Evolutionary conservation across 2,329 filamentous ascomycete species (phyloP).

Genomic region (Paraconiothyrium sp.): DNA sequence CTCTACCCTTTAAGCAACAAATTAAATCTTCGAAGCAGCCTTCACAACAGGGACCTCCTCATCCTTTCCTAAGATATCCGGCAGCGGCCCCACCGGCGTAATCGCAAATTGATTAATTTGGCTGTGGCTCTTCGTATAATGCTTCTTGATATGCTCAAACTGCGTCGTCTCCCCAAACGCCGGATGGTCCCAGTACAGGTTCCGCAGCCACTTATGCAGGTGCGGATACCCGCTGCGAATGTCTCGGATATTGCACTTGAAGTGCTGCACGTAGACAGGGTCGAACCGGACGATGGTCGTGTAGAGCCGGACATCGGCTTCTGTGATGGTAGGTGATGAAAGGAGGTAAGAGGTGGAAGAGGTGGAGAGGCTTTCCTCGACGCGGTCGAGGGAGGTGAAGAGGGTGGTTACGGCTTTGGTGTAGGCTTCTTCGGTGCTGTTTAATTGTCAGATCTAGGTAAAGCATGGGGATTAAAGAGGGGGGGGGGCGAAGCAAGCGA

Average conservation of each 20-base stretch:
- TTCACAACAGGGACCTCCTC: slow-evolving; percentile 76
- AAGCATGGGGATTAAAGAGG: neutral
- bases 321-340: slow-evolving; percentile 55
- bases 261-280: slow-evolving; percentile 65
- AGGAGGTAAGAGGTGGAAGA: slow-evolving; percentile 58
- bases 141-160: slow-evolving; percentile 93
- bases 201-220: slow-evolving; percentile 82
- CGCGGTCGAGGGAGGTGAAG: slow-evolving; percentile 60
- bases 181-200: slow-evolving; percentile 82
- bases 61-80: slow-evolving; percentile 79
- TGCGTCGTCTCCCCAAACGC: slow-evolving; percentile 86
- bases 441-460: neutral
- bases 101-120: slow-evolving; percentile 76
- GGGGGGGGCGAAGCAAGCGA: neutral
- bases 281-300: slow-evolving; percentile 71
- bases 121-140: slow-evolving; percentile 72
- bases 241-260: slow-evolving; percentile 84
- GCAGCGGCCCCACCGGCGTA: slow-evolving; percentile 84
- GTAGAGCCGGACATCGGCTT: slow-evolving; percentile 62
- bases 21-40: slow-evolving; percentile 26
- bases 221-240: slow-evolving; percentile 84
- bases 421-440: slow-evolving; percentile 60
- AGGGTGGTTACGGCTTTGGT: slow-evolving; percentile 56
- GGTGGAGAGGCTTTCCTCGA: slow-evolving; percentile 54
- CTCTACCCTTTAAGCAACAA: neutral